phyloP scores from a whole-genome alignment of 2,329 filamentous ascomycete species.

The Cryphonectria naterciae region DNA sequence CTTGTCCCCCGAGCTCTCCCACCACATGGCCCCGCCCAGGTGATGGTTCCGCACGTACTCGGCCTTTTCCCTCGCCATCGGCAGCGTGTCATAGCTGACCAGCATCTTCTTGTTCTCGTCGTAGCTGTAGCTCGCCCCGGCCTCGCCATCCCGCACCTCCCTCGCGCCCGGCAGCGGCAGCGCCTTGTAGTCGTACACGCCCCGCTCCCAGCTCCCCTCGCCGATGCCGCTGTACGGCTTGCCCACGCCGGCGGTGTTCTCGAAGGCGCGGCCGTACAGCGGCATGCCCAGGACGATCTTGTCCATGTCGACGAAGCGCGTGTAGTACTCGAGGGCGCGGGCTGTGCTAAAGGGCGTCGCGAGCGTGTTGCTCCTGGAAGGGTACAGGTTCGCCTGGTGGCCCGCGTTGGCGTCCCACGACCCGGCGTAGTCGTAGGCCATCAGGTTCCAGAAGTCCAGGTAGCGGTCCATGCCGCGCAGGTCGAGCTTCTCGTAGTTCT shows the following conservation, averaged over 20 bases:
- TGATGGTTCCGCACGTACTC: conserved; percentile 67
- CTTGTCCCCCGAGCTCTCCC: conserved; percentile 85
- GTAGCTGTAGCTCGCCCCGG: conserved; percentile 79
- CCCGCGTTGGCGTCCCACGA: conserved; percentile 74
- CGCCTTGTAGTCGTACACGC: conserved; percentile 87
- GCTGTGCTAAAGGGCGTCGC: conserved; percentile 80
- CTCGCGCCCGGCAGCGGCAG: conserved; percentile 71
- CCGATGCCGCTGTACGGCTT: conserved; percentile 72
- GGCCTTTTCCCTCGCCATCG: conserved; percentile 71
- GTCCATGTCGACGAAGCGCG: conserved; percentile 63
- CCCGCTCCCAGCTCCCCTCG: conserved; percentile 80
- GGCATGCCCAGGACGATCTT: conserved; percentile 94
- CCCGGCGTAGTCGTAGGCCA: conserved; percentile 89
- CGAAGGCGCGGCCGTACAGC: conserved; percentile 85
- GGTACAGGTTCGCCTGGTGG: conserved; percentile 81
- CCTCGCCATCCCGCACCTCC: conserved; percentile 65
- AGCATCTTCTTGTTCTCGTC: conserved; percentile 65
- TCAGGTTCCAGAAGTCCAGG: conserved; percentile 78
- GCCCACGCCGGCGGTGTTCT: conserved; percentile 76
- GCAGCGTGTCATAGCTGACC: conserved; percentile 78
- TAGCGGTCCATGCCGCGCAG: conserved; percentile 66
- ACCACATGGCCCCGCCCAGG: conserved; percentile 95
- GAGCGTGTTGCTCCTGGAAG: conserved; percentile 57
- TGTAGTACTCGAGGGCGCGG: conserved; percentile 73
- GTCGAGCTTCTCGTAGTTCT: conserved; percentile 66